Percentiles rank a stretch among this genome's conserved stretches.
These are phyloP conservation scores for Fomitopsis pinicola DNA, from an alignment of 1,284 basidiomycete genomes.

Conservation along the genomic window DNA sequence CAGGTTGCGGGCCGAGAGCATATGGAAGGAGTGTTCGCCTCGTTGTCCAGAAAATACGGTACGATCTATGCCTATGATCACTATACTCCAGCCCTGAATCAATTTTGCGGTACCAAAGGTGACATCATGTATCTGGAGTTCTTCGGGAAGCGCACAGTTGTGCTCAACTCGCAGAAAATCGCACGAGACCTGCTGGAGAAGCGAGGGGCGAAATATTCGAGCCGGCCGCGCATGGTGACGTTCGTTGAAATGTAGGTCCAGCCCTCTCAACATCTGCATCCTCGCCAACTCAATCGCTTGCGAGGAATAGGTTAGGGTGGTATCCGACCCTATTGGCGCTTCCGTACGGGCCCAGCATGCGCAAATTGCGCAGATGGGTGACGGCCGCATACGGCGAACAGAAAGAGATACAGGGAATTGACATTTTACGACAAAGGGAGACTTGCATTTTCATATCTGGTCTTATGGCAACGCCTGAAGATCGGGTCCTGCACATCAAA, in stretches of 20 bases:
- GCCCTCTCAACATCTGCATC: background rate
- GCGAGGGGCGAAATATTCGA: conserved; percentile 8
- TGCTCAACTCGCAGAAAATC: background rate
- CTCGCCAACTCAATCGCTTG: background rate
- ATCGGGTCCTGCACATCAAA: no score
- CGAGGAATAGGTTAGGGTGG: no score
- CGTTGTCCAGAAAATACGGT: background rate
- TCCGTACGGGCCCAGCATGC: no score
- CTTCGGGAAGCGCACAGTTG: background rate
- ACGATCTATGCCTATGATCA: background rate
- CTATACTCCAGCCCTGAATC: background rate
- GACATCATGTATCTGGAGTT: conserved; percentile 2
- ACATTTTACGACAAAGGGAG: no score
- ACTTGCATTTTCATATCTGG: no score
- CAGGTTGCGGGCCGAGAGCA: background rate
- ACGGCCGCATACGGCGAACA: no score
- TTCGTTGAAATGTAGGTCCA: background rate
- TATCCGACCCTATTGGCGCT: no score
- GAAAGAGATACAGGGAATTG: no score
- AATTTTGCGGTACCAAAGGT: background rate
- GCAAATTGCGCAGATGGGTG: no score
- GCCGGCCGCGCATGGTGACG: conserved; percentile 6
- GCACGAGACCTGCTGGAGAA: background rate
- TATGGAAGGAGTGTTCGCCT: no score
- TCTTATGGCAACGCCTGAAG: no score